Evolutionary conservation across 371 early-diverging fungal genomes (phyloP).

Genomic region (Caulochytrium protostelioides): DNA sequence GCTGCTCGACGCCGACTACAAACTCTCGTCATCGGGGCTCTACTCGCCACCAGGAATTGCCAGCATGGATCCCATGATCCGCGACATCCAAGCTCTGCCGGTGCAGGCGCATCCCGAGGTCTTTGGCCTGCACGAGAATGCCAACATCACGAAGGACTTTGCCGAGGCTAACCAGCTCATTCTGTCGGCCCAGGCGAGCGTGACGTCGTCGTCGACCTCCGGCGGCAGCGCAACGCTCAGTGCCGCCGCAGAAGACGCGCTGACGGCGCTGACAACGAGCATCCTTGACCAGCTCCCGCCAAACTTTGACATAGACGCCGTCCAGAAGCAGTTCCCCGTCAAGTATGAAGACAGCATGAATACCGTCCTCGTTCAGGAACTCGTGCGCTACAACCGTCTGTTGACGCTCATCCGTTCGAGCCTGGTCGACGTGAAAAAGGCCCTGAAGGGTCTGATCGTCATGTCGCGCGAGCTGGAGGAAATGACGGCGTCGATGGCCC

Average conservation of each 20-base stretch:
- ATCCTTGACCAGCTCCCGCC: constrained; percentile 18
- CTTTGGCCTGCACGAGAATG: constrained; percentile 38
- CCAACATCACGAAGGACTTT: constrained; percentile 33
- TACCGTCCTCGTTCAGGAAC: constrained; percentile 33
- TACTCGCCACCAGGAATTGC: constrained; percentile 24
- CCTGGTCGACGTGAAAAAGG: constrained; percentile 29
- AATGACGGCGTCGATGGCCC: constrained; percentile 16
- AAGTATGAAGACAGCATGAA: constrained; percentile 35
- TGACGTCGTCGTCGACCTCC: too few relatives aligned
- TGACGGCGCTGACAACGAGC: constrained; percentile 18
- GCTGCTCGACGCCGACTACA: constrained; percentile 18
- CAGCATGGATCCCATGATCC: constrained; percentile 16
- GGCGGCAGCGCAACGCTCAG: constrained; percentile 9
- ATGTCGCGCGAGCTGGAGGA: constrained; percentile 39
- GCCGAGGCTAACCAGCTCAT: constrained; percentile 26
- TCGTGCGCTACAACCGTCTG: constrained; percentile 28
- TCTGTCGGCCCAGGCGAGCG: constrained; percentile 22
- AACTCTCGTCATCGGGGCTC: constrained; percentile 20
- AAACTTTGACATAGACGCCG: constrained; percentile 18
- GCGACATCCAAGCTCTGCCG: constrained; percentile 29
- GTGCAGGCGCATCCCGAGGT: constrained; percentile 27
- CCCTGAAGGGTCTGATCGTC: constrained; percentile 31
- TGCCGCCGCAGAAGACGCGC: constrained; percentile 22
- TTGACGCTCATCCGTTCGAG: constrained; percentile 21
- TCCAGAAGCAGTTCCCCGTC: constrained; percentile 24